These are phyloP conservation scores for Amaranthus cruentus DNA, from an alignment of 148 eudicot genomes.

Conservation along the genomic window DNA sequence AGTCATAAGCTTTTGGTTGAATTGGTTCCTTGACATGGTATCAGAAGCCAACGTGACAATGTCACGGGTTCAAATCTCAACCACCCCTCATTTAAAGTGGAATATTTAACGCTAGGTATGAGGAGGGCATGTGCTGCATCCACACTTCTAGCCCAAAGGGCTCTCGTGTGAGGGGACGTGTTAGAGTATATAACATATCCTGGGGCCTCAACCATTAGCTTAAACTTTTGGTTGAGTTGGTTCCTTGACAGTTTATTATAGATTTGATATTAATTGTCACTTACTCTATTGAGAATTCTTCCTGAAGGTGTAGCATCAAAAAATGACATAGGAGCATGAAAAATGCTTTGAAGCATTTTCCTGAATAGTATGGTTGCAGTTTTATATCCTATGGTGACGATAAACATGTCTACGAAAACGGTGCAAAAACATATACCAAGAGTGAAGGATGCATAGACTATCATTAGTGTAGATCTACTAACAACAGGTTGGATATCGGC, in stretches of 20 bases:
- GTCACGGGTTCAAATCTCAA: too few relatives aligned
- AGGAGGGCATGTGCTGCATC: too few relatives aligned
- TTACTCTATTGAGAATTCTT: conserved; percentile 22
- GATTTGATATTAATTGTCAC: neutral
- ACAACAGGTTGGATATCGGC: neutral
- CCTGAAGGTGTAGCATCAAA: conserved; percentile 24
- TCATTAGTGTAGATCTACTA: conserved; percentile 10
- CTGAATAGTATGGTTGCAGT: conserved; percentile 15
- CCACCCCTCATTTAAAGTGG: too few relatives aligned
- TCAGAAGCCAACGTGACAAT: too few relatives aligned
- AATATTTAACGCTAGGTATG: too few relatives aligned
- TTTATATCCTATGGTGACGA: conserved; percentile 8
- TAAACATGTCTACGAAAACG: conserved; percentile 7
- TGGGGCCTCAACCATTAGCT: too few relatives aligned
- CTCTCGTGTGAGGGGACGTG: too few relatives aligned
- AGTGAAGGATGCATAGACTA: conserved; percentile 9
- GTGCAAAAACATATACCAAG: conserved; percentile 10
- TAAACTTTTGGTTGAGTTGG: too few relatives aligned
- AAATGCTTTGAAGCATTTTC: conserved; percentile 12
- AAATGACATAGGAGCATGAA: conserved; percentile 21
- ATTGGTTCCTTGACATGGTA: too few relatives aligned
- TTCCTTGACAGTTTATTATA: neutral
- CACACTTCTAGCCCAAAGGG: too few relatives aligned
- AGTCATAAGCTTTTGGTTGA: neutral
- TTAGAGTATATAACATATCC: too few relatives aligned